phyloP scores from a whole-genome alignment of 148 eudicot species.

The Cornus suecica region DNA sequence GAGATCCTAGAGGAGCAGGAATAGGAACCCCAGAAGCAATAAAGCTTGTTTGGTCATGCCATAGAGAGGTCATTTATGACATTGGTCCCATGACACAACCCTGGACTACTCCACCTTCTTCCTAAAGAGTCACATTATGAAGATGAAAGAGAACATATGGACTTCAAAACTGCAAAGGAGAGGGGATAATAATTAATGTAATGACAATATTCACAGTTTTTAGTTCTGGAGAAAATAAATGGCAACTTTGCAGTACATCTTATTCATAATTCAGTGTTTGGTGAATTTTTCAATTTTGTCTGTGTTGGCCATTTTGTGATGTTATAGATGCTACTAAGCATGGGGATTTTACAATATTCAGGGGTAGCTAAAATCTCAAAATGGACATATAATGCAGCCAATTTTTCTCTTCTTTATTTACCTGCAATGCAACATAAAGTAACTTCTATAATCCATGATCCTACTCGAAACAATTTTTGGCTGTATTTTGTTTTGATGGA shows the following conservation, averaged over 20 bases:
- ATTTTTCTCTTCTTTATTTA: too few relatives aligned
- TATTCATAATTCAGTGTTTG: neutral
- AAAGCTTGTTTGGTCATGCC: slow-evolving; percentile 99
- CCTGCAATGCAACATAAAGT: neutral
- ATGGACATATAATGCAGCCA: too few relatives aligned
- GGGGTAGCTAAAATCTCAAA: too few relatives aligned
- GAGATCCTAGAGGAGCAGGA: slow-evolving; percentile 99
- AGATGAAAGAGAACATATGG: neutral
- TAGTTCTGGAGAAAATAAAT: neutral
- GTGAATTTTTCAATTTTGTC: too few relatives aligned
- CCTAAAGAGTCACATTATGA: slow-evolving; percentile 25
- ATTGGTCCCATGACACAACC: slow-evolving; percentile 73
- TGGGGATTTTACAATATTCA: too few relatives aligned
- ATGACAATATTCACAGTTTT: neutral
- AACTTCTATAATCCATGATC: too few relatives aligned
- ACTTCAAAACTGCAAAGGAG: neutral
- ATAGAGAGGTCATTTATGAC: slow-evolving; percentile 90
- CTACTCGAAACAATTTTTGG: too few relatives aligned
- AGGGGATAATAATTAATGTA: neutral
- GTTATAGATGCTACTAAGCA: too few relatives aligned
- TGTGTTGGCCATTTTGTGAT: neutral
- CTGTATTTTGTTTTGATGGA: too few relatives aligned
- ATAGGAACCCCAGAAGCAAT: slow-evolving; percentile 98
- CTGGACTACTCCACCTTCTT: slow-evolving; percentile 65
- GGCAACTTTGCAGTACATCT: neutral